Conservation (phyloP, 768 basidiomycete species). For the Artomyces pyxidatus region DNA sequence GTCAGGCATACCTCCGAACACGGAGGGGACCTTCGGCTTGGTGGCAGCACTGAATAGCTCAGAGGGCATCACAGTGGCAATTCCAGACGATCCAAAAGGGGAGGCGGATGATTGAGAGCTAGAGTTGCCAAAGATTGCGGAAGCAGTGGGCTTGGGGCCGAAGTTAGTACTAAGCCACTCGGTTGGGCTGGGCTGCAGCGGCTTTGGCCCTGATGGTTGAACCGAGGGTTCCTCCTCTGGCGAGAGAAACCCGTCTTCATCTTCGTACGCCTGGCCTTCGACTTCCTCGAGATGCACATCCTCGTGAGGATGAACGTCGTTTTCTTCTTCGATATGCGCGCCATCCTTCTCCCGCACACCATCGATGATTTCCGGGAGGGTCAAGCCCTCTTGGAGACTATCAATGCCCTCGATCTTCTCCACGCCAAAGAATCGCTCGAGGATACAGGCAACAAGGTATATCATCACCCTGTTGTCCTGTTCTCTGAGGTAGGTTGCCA, state of each 20-base stretch:
- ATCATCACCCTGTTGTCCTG: constrained; percentile 65
- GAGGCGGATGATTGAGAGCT: constrained; percentile 13
- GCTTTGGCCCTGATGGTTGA: neutral
- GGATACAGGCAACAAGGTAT: constrained; percentile 82
- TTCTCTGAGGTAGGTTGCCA: constrained; percentile 54
- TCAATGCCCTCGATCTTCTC: constrained; percentile 76
- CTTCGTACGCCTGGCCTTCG: constrained; percentile 12
- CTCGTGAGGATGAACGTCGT: constrained; percentile 23
- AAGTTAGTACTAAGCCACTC: constrained; percentile 28
- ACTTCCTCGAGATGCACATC: constrained; percentile 17
- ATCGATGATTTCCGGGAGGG: constrained; percentile 61
- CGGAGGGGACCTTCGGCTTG: too few relatives aligned
- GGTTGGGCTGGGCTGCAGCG: constrained; percentile 22
- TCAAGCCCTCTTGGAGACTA: constrained; percentile 46
- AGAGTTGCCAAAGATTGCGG: constrained; percentile 7
- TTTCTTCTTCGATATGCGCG: constrained; percentile 17
- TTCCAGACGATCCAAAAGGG: too few relatives aligned
- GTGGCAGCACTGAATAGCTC: too few relatives aligned
- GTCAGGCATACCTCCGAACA: constrained; percentile 27
- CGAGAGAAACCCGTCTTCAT: constrained; percentile 13
- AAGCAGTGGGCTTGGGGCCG: constrained; percentile 20
- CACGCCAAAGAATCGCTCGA: constrained; percentile 79
- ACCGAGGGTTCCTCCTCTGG: constrained; percentile 13
- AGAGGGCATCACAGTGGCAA: too few relatives aligned
- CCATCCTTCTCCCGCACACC: constrained; percentile 21